Conservation (phyloP, 306 rosid genomes). For the Elaeagnus macrophylla region DNA sequence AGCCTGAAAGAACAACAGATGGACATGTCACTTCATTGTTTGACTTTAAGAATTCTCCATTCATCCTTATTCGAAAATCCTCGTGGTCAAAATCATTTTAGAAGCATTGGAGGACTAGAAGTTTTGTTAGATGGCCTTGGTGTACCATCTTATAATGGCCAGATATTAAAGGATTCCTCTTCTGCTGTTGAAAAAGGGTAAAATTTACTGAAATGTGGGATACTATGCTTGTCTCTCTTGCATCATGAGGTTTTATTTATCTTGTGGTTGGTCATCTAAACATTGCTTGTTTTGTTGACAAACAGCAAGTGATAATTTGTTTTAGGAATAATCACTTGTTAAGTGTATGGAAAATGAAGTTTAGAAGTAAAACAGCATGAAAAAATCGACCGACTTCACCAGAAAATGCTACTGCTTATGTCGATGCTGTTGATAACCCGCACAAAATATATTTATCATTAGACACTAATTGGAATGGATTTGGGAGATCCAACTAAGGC, state of each 20-base stretch:
- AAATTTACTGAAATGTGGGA: conserved; percentile 10
- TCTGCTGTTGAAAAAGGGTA: conserved; percentile 55
- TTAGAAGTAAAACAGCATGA: no score
- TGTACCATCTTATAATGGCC: conserved; percentile 55
- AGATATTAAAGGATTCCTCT: conserved; percentile 32
- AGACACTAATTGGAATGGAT: no score
- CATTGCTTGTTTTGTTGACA: no score
- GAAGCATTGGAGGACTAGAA: conserved; percentile 97
- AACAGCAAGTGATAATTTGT: no score
- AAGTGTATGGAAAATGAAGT: no score
- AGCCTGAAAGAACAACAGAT: conserved; percentile 76
- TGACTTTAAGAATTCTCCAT: conserved; percentile 71
- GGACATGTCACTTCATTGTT: conserved; percentile 59
- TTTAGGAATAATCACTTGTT: no score
- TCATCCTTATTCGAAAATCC: conserved; percentile 71
- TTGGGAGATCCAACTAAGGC: no score
- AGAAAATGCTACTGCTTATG: no score
- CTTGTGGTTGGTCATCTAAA: neutral
- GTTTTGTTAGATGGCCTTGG: conserved; percentile 98
- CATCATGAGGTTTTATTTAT: neutral
- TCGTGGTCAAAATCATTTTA: conserved; percentile 90
- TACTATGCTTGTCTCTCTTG: neutral
- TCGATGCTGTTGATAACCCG: no score
- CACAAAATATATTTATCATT: no score
- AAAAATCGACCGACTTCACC: no score